Base-by-base conservation (phyloP, 805 yeast species). In the Peterozyma xylosa region DNA sequence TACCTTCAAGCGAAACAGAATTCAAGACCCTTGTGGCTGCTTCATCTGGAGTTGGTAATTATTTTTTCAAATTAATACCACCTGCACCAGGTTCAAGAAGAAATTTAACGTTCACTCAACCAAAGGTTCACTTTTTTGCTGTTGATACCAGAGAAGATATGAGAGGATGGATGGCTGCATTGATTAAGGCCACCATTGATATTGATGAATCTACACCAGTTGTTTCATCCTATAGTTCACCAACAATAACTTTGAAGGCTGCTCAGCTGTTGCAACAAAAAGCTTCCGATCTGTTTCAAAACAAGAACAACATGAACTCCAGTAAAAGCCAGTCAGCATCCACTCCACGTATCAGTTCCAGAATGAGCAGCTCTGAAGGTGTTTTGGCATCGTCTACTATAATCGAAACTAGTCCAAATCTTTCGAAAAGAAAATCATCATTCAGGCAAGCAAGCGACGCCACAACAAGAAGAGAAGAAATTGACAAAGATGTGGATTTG, bases 31-130 rank as follows among this genome's bases (percentile, higher is more conserved):
- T 86, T 44, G 80, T 87, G 34, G 97, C 98, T 0, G 93, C 96
- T 0, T 81, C 91, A 30, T 84, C 96, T 3, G 96, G 97, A 9
- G 82, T 86, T 37, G 98, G 98, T n/a, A 73, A 95, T 35, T 86
- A 79, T 58, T 88, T 96, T 56, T 91, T 93, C 70, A 90, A 90
- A 62, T 61, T 93, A 11, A 78, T 90, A 3, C 99, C 99, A 9
- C 99, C 99, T 0, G 96, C 95, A 2, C 98, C 98, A 0, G 99
- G 99, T 0, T 86, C 91, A 42, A 82, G 83, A 51, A 91, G 90
- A 64, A 98, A 98, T 0, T 76, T 93, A 45, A 90, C 96, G 0
- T 93, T 93, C 61, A 93, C 99, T 0, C 96, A 90, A 50, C 99
- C 96, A 29, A 87, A 89, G 52, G 86, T 89, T 7, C 99, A 93